phyloP scores from a whole-genome alignment of 495 filamentous ascomycete genomes.

The Annulohypoxylon maeteangense region DNA sequence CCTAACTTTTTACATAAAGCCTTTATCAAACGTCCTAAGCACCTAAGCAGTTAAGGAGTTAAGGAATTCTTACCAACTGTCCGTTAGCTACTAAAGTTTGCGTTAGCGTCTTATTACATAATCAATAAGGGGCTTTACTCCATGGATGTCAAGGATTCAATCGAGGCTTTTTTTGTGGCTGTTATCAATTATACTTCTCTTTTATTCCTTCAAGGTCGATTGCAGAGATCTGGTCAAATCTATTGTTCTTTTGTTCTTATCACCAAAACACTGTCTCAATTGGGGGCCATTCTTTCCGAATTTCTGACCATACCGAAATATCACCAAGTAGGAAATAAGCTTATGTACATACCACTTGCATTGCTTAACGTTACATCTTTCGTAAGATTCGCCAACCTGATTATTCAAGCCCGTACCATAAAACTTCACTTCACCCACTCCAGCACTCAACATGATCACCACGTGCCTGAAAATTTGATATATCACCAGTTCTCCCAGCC shows the following conservation, averaged over 20 bases:
- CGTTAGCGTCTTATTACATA: neutral
- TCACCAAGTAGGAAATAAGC: slow-evolving; percentile 1
- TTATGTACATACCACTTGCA: neutral
- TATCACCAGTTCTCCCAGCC: neutral
- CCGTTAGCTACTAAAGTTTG: neutral
- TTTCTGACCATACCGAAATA: neutral
- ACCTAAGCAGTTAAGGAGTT: neutral
- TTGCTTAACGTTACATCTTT: neutral
- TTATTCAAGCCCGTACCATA: neutral
- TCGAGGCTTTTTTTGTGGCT: neutral
- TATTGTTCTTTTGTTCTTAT: neutral
- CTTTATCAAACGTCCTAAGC: neutral
- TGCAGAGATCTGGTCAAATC: neutral
- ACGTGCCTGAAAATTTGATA: neutral
- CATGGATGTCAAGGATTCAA: neutral
- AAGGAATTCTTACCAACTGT: neutral
- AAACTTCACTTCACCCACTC: neutral
- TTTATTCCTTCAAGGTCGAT: neutral
- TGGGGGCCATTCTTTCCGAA: neutral
- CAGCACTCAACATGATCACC: neutral
- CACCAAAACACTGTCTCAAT: neutral
- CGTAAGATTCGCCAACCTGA: neutral
- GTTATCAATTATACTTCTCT: neutral
- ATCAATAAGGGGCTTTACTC: neutral
- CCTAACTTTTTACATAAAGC: neutral